Evolutionary conservation across 768 basidiomycete species (phyloP).

Genomic region (Boletus bicolor): DNA sequence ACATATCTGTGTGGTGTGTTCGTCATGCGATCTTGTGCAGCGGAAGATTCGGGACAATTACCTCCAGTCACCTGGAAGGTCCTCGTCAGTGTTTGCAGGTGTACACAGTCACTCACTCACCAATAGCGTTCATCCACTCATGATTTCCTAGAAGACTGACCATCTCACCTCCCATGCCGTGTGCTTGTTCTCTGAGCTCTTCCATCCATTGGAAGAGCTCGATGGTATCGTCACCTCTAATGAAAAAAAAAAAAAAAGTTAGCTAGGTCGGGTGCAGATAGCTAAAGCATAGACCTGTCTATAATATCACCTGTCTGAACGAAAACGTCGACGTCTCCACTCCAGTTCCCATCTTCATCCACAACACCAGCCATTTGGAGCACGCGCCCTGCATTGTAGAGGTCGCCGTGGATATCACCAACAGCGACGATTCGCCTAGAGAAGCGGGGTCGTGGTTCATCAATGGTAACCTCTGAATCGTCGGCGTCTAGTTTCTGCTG

Average conservation of each 20-base stretch:
- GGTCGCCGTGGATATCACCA: constrained; percentile 90
- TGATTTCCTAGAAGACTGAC: constrained; percentile 89
- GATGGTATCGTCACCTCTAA: constrained; percentile 87
- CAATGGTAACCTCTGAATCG: constrained; percentile 9
- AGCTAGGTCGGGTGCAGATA: constrained; percentile 3
- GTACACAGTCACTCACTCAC: constrained; percentile 33
- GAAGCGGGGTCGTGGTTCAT: constrained; percentile 32
- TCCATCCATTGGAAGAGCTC: constrained; percentile 85
- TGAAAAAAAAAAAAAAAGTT: neutral
- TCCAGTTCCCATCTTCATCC: constrained; percentile 73
- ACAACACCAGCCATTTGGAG: constrained; percentile 78
- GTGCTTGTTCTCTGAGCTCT: constrained; percentile 71
- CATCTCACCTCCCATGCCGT: constrained; percentile 63
- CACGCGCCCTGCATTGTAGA: constrained; percentile 74
- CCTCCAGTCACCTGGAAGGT: constrained; percentile 77
- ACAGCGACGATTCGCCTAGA: constrained; percentile 72
- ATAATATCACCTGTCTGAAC: constrained; percentile 98
- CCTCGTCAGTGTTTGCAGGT: constrained; percentile 5
- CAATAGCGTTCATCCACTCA: constrained; percentile 92
- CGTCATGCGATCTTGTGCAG: constrained; percentile 2
- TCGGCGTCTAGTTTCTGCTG: constrained; percentile 1
- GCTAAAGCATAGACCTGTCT: constrained; percentile 57
- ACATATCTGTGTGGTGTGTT: constrained; percentile 62
- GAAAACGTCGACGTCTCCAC: constrained; percentile 76
- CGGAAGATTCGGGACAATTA: constrained; percentile 29